phyloP scores from a whole-genome alignment of 106 monocot species.

The Acorus calamus region DNA sequence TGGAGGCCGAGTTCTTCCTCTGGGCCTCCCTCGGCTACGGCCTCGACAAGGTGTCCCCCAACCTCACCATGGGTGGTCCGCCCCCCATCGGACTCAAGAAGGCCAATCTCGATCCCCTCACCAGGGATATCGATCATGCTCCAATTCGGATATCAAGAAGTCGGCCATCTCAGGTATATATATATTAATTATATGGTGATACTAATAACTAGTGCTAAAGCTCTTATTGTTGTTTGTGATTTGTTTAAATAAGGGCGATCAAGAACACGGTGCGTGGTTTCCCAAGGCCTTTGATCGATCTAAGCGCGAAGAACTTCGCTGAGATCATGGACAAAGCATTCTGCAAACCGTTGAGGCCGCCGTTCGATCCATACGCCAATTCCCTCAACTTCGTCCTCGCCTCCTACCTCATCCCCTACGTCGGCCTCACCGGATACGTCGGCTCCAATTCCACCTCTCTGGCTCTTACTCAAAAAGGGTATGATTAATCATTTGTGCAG shows the following conservation, averaged over 20 bases:
- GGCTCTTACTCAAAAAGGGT: constrained; percentile 31
- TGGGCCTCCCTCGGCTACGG: constrained; percentile 42
- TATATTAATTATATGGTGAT: neutral
- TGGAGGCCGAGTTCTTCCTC: constrained; percentile 75
- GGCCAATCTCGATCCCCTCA: constrained; percentile 31
- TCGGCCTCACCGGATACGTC: constrained; percentile 56
- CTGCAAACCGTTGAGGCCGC: constrained; percentile 16
- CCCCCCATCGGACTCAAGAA: constrained; percentile 39
- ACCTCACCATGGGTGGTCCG: constrained; percentile 47
- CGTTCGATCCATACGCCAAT: constrained; percentile 62
- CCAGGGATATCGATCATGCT: constrained; percentile 27
- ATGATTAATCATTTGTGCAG: neutral
- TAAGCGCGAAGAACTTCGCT: constrained; percentile 40
- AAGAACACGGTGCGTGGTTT: constrained; percentile 44
- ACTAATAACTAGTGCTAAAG: neutral
- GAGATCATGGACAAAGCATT: constrained; percentile 32
- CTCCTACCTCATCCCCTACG: constrained; percentile 52
- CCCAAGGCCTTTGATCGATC: constrained; percentile 51
- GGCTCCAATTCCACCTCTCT: constrained; percentile 33
- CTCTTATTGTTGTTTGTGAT: neutral
- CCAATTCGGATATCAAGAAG: constrained; percentile 66
- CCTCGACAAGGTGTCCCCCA: constrained; percentile 30
- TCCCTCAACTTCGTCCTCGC: constrained; percentile 37
- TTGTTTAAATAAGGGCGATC: constrained; percentile 29
- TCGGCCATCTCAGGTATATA: constrained; percentile 50